phyloP scores from a whole-genome alignment of 768 basidiomycete species.

The Wakefieldia striispora region DNA sequence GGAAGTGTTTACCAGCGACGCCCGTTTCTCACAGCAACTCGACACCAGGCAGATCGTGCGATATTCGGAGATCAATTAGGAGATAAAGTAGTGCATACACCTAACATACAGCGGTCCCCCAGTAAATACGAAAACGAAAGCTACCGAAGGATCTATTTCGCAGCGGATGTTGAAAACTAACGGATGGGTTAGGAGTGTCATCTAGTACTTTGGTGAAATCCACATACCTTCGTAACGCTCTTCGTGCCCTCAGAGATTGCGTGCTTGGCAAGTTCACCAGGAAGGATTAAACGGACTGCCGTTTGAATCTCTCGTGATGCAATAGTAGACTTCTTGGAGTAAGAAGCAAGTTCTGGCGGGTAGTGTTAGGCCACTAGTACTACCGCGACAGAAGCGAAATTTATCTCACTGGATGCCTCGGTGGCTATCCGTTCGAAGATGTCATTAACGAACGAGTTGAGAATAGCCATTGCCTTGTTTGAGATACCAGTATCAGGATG shows the following conservation, averaged over 20 bases:
- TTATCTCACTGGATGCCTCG: constrained; percentile 74
- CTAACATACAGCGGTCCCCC: constrained; percentile 32
- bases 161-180: constrained; percentile 45
- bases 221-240: constrained; percentile 58
- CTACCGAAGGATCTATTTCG: constrained; percentile 33
- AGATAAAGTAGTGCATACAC: constrained; percentile 30
- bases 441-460: constrained; percentile 92
- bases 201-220: background rate
- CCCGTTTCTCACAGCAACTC: background rate
- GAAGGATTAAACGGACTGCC: constrained; percentile 90
- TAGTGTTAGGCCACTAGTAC: background rate
- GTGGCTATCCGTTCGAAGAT: constrained; percentile 92
- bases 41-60: background rate
- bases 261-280: constrained; percentile 97
- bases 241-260: constrained; percentile 95
- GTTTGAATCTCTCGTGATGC: constrained; percentile 99
- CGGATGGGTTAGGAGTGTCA: background rate
- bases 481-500: constrained; percentile 99
- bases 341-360: constrained; percentile 81
- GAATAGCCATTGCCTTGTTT: constrained; percentile 92
- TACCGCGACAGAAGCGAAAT: constrained; percentile 2
- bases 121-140: constrained; percentile 18
- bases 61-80: constrained; percentile 22
- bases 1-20: no score
- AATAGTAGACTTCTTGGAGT: constrained; percentile 99